phyloP scores from a whole-genome alignment of 768 basidiomycete genomes.

The Bullera alba region DNA sequence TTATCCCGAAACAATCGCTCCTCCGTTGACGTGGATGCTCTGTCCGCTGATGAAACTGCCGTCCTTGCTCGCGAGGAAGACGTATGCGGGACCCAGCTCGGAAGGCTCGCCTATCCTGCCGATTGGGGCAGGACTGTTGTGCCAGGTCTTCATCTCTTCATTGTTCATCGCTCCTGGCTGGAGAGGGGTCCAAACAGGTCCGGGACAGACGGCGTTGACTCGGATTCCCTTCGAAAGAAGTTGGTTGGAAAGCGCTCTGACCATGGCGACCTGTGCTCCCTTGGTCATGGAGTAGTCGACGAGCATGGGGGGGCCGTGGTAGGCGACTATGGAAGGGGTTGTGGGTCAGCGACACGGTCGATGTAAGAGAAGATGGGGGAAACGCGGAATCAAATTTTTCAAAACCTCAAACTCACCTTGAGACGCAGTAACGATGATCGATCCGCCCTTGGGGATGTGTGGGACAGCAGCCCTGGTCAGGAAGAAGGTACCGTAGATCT shows the following conservation, averaged over 20 bases:
- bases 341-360: not conserved
- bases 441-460: slow-evolving; percentile 56
- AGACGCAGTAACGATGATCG: slow-evolving; percentile 60
- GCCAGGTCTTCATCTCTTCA: slow-evolving; percentile 39
- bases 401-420: slow-evolving; percentile 24
- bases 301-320: slow-evolving; percentile 44
- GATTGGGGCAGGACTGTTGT: slow-evolving; percentile 19
- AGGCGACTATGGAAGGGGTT: slow-evolving; percentile 25
- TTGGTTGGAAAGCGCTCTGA: slow-evolving; percentile 53
- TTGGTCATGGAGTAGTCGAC: slow-evolving; percentile 57
- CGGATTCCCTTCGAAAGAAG: slow-evolving; percentile 51
- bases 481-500: slow-evolving; percentile 52
- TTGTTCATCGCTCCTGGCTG: slow-evolving; percentile 45
- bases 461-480: slow-evolving; percentile 56
- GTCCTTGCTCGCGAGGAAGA: slow-evolving; percentile 52
- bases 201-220: slow-evolving; percentile 22
- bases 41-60: slow-evolving; percentile 45
- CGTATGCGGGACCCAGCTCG: slow-evolving; percentile 54
- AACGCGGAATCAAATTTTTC: not conserved
- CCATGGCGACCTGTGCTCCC: slow-evolving; percentile 53
- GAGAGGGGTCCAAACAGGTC: slow-evolving; percentile 44
- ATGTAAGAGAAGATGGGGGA: not conserved
- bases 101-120: slow-evolving; percentile 41
- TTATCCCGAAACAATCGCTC: slow-evolving; percentile 27
- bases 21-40: slow-evolving; percentile 45